phyloP scores from a whole-genome alignment of 306 rosid species.

The Dryas drummondii region DNA sequence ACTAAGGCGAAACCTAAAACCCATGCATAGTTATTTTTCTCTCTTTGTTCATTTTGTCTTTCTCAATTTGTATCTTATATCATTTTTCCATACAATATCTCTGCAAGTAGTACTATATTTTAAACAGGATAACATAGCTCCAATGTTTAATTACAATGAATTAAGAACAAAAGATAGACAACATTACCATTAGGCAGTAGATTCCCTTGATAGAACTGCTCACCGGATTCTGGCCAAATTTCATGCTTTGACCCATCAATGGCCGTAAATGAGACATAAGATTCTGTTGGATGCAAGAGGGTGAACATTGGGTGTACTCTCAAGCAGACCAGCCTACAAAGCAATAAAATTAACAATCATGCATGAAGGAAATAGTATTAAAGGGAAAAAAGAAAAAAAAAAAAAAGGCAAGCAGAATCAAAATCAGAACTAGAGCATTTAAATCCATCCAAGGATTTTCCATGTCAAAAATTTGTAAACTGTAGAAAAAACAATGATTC shows the following conservation, averaged over 20 bases:
- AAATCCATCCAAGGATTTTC: background rate
- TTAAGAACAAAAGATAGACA: background rate
- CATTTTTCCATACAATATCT: no score
- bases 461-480: background rate
- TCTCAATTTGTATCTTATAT: no score
- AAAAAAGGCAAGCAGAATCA: no score
- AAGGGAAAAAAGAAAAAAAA: background rate
- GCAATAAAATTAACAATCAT: conserved; percentile 2
- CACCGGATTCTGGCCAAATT: conserved; percentile 75
- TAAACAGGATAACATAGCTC: background rate
- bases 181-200: conserved; percentile 72
- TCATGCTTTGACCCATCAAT: conserved; percentile 76
- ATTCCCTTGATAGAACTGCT: conserved; percentile 62
- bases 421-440: background rate
- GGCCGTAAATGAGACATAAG: conserved; percentile 72
- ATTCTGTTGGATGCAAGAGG: conserved; percentile 76
- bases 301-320: conserved; percentile 84
- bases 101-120: background rate
- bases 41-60: no score
- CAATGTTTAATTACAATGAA: background rate
- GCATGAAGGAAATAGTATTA: background rate
- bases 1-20: no score
- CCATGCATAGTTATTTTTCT: no score
- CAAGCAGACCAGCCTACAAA: conserved; percentile 79
- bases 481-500: background rate